Conservation (phyloP, 164 flowering plant genomes). For the Sedum album region DNA sequence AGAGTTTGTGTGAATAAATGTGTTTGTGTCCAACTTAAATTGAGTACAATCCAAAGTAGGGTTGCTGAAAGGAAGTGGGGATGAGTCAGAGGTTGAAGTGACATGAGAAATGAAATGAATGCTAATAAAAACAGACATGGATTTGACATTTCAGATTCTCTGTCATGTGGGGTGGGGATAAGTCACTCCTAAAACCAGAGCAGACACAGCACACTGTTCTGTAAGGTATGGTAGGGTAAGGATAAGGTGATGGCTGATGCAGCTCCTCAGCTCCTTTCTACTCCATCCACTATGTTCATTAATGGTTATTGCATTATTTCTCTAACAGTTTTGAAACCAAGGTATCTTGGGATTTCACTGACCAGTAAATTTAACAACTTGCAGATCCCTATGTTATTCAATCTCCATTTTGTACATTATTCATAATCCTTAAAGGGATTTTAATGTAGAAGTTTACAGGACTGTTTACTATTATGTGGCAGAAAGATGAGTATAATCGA, state of each 20-base stretch:
- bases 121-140: constrained; percentile 1
- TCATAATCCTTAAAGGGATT: too few relatives aligned
- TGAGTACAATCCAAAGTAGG: neutral
- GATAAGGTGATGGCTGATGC: neutral
- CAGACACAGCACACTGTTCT: neutral
- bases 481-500: too few relatives aligned
- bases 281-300: neutral
- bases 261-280: neutral
- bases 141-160: constrained; percentile 8
- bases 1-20: neutral
- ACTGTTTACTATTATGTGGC: too few relatives aligned
- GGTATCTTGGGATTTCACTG: too few relatives aligned
- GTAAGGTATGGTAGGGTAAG: neutral
- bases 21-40: constrained; percentile 2
- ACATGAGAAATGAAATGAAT: constrained; percentile 8
- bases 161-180: neutral
- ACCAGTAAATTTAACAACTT: too few relatives aligned
- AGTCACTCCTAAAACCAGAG: neutral
- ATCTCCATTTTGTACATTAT: neutral
- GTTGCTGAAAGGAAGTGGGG: constrained; percentile 5
- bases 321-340: too few relatives aligned
- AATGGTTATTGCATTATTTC: neutral
- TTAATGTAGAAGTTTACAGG: too few relatives aligned
- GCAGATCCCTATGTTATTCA: too few relatives aligned
- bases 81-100: constrained; percentile 5